Percentiles rank a stretch among this genome's conserved stretches.
Evolutionary conservation across 129 eudicot species (phyloP).

Genomic region (sunflower (Helianthus annuus)): DNA sequence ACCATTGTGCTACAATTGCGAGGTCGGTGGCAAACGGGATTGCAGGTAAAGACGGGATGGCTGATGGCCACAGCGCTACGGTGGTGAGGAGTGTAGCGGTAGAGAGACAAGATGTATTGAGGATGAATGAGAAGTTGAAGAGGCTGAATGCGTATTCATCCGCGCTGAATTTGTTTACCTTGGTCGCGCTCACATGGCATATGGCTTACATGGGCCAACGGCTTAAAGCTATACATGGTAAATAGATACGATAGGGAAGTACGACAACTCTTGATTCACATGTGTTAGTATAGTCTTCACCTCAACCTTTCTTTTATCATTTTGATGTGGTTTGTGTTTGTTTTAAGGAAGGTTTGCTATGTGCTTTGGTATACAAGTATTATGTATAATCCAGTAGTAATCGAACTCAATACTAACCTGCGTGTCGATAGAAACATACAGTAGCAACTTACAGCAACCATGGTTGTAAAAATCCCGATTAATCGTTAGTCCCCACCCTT

Average conservation of each 20-base stretch:
- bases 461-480: too few species aligned
- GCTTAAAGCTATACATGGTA: slow-evolving; percentile 27
- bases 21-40: neutral
- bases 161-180: slow-evolving; percentile 46
- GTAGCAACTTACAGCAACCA: too few species aligned
- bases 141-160: slow-evolving; percentile 63
- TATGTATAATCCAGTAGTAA: too few species aligned
- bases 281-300: neutral
- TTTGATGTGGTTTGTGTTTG: neutral
- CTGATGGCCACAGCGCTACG: slow-evolving; percentile 12
- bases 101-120: slow-evolving; percentile 19
- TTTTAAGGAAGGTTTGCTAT: neutral
- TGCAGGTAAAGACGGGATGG: slow-evolving; percentile 8
- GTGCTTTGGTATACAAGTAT: too few species aligned
- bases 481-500: too few species aligned
- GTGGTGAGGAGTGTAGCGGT: slow-evolving; percentile 6
- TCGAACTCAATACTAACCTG: too few species aligned
- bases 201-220: slow-evolving; percentile 55
- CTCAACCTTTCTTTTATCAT: neutral
- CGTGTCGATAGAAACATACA: too few species aligned
- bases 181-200: slow-evolving; percentile 69
- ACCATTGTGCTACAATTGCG: too few species aligned
- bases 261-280: neutral
- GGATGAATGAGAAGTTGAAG: slow-evolving; percentile 44
- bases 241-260: neutral